These are phyloP conservation scores for Panus rudis DNA, from an alignment of 768 basidiomycete species.

Conservation along the genomic window DNA sequence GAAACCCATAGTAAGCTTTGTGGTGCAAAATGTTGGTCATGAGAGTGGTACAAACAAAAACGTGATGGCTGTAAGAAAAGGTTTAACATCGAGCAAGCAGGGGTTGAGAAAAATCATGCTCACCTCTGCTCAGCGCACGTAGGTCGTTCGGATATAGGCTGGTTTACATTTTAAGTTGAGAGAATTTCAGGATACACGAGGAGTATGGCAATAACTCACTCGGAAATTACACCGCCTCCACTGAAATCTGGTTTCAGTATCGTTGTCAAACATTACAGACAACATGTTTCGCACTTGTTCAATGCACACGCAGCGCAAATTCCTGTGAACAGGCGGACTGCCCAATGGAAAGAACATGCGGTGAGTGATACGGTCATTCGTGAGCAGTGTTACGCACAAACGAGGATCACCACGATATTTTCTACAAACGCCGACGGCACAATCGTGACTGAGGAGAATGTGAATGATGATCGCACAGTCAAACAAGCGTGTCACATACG, in stretches of 20 bases:
- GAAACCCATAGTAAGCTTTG: too few relatives aligned
- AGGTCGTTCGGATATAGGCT: slow-evolving; percentile 12
- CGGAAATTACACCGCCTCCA: slow-evolving; percentile 10
- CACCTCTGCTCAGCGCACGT: slow-evolving; percentile 7
- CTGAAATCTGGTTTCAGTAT: too few relatives aligned
- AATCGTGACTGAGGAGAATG: slow-evolving; percentile 3
- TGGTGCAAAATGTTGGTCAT: background rate
- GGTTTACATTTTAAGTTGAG: background rate
- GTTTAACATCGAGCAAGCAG: background rate
- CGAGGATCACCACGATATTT: slow-evolving; percentile 11
- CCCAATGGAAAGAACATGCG: background rate
- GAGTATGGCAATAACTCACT: slow-evolving; percentile 3
- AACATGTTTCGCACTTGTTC: slow-evolving; percentile 12
- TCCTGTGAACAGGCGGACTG: slow-evolving; percentile 14
- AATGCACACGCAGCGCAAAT: slow-evolving; percentile 11
- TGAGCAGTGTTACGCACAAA: slow-evolving; percentile 7
- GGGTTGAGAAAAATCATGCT: background rate
- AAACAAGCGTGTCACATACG: slow-evolving; percentile 4
- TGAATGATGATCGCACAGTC: background rate
- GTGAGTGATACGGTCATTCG: slow-evolving; percentile 2
- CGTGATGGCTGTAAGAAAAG: background rate
- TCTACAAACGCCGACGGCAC: slow-evolving; percentile 11
- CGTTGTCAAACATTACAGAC: background rate
- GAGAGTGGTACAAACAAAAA: slow-evolving; percentile 6
- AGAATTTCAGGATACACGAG: background rate